Base-by-base conservation (phyloP, 2,329 filamentous ascomycete genomes). In the Xylariaceae sp. region DNA sequence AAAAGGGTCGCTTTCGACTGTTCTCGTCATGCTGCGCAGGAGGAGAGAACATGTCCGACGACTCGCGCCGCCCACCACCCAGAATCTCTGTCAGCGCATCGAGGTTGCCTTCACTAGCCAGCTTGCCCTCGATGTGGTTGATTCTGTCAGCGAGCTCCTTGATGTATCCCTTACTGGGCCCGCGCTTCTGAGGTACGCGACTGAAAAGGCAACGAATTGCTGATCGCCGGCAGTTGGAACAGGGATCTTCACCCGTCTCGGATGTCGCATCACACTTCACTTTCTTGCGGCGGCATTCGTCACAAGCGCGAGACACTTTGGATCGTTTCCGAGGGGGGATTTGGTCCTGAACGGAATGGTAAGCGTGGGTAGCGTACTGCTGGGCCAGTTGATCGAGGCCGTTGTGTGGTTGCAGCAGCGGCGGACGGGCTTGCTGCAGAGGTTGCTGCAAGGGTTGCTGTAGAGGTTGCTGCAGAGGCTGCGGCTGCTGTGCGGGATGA, bases 91-190 rank as follows among this genome's bases (percentile, higher is more conserved):
- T 65, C n/a, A 81, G 73, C n/a, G 75, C 73, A 56, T 79, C 77
- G 56, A 77, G 74, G 47, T 73, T 77, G 59, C 73, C 75, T 60
- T 83, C 80, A 7, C 76, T 79, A 47, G 81, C 82, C 59, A 94
- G 84, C 70, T 90, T 89, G 65, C 87, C 88, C 71, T 96, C 92
- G 51, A 96, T 87, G 49, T 84, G 87, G 67, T 92, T 86, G 60
- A 96, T 85, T 30, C 92, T 82, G 70, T 96, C 91, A 23, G 91
- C 90, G 18, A 96, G 82, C 73, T 96, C 91, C 72, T 95, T 96
- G 72, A 96, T 96, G 68, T 96, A 96, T 81, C 92, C 92, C 82
- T 96, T 96, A 71, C 88, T 94, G 2, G 92, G 91, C 1, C 92
- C 91, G 61, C 90, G 82, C 74, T 94, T 96, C 80, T 94, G 90